Evolutionary conservation across 495 filamentous ascomycete species (phyloP), one percentile per base, ranked within the genome.

Genomic region (Hypoxylon intermedium): DNA sequence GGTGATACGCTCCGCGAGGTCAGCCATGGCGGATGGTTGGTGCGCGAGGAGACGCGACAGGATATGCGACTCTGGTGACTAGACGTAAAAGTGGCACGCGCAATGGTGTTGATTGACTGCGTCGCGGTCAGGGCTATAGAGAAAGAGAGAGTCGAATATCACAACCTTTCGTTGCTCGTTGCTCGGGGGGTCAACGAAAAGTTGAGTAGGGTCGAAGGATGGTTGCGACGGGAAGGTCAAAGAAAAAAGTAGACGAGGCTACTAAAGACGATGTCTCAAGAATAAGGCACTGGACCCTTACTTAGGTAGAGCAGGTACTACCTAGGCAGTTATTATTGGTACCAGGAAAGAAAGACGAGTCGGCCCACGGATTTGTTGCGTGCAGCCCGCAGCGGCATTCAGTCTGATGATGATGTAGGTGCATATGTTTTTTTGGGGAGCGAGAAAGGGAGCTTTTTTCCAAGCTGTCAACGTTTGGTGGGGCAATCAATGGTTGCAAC

Each of bases 1-100:
- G 58, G 82, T 80, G 70, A 89, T 82, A 59, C 86, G 86, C 67
- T 85, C 85, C 20, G 81, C 88, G 46, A 88, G 77, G 54, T 88
- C 78, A 43, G 78, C 75, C 78, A 65, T 65, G 51, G 16, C 26
- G 45, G 41, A 52, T 7, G 23, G 28, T 7, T 30, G 34, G 11
- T 34, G 26, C 11, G 42, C 19, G n/a, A 46, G 9, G 9, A 38
- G 24, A 26, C 24, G 24, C n/a, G n/a, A n/a, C n/a, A n/a, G n/a
- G n/a, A n/a, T n/a, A n/a, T n/a, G n/a, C n/a, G n/a, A n/a, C n/a
- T n/a, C n/a, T n/a, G n/a, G n/a, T n/a, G n/a, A 26, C 4, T 26
- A 26, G 24, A 26, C 7, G 24, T 26, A 13, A 28, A 20, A 13
- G 21, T 12, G 41, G 9, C 6, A 19, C 28, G 36, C 40, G 33